These are phyloP conservation scores for Vigna radiata DNA, from an alignment of 306 rosid species.

Conservation along the genomic window DNA sequence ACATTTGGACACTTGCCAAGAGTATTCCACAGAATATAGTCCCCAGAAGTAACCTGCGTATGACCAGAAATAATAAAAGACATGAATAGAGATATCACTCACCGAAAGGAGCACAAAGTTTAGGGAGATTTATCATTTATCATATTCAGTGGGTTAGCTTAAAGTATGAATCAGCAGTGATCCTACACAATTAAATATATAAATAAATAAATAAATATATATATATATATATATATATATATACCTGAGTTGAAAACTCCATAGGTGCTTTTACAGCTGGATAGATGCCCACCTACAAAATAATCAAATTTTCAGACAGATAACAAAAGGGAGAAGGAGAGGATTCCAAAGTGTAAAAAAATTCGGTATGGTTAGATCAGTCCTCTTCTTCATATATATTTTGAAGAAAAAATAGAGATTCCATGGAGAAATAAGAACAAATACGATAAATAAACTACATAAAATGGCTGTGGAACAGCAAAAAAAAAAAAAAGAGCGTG, in stretches of 20 bases:
- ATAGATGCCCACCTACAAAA: slow-evolving; percentile 82
- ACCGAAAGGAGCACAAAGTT: slow-evolving; percentile 3
- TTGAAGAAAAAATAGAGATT: slow-evolving; percentile 13
- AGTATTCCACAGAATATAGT: slow-evolving; percentile 94
- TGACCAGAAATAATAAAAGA: slow-evolving; percentile 33
- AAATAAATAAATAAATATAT: no score
- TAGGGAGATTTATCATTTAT: not conserved
- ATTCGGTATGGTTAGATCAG: slow-evolving; percentile 9
- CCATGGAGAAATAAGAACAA: not conserved
- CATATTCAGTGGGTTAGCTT: slow-evolving; percentile 20
- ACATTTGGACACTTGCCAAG: slow-evolving; percentile 84
- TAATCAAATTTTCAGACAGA: slow-evolving; percentile 42
- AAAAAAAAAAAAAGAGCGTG: not conserved
- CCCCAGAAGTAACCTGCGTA: slow-evolving; percentile 78
- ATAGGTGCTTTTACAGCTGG: slow-evolving; percentile 93
- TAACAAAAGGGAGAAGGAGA: slow-evolving; percentile 24
- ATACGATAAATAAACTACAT: not conserved
- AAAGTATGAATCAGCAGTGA: slow-evolving; percentile 33
- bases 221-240: slow-evolving; percentile 20
- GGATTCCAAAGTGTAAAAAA: not conserved
- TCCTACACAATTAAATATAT: slow-evolving; percentile 24
- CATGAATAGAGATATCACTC: slow-evolving; percentile 14
- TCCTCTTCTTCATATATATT: slow-evolving; percentile 11
- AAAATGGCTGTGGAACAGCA: slow-evolving; percentile 19
- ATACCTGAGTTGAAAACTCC: slow-evolving; percentile 86